These are phyloP conservation scores for Podaxis sp. DNA, from an alignment of 768 basidiomycete genomes.

Conservation along the genomic window DNA sequence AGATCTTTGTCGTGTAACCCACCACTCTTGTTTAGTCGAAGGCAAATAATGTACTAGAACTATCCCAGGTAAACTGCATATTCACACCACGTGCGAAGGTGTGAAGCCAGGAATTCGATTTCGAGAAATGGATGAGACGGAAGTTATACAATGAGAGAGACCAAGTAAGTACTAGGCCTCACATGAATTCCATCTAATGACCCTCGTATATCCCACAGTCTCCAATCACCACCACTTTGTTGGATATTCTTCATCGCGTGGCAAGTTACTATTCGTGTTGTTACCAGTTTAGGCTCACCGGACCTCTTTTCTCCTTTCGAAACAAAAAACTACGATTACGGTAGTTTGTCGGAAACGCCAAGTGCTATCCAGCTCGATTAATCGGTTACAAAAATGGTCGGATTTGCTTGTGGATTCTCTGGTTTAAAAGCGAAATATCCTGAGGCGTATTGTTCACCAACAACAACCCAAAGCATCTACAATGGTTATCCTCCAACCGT, in stretches of 20 bases:
- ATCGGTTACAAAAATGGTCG: constrained; percentile 17
- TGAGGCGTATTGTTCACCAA: constrained; percentile 10
- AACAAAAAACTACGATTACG: constrained; percentile 17
- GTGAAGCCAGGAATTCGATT: neutral
- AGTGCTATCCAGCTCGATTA: constrained; percentile 16
- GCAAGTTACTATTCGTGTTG: constrained; percentile 23
- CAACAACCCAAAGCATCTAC: constrained; percentile 14
- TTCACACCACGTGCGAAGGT: neutral
- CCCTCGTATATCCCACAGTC: neutral
- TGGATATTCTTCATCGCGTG: constrained; percentile 14
- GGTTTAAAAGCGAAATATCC: constrained; percentile 22
- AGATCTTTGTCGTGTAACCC: neutral
- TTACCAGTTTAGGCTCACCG: constrained; percentile 21
- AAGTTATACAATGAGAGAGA: neutral
- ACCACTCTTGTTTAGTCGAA: neutral
- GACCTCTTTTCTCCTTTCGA: constrained; percentile 12
- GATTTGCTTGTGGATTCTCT: constrained; percentile 12
- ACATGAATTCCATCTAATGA: neutral
- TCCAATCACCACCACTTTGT: neutral
- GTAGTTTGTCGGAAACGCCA: constrained; percentile 24
- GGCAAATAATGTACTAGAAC: too few relatives aligned
- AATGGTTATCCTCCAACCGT: constrained; percentile 25
- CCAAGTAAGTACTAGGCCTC: neutral
- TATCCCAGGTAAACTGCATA: too few relatives aligned
- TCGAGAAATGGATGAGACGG: neutral